Evolutionary conservation across 2,329 filamentous ascomycete genomes (phyloP).

Genomic region (Colletotrichum tamarilloi): DNA sequence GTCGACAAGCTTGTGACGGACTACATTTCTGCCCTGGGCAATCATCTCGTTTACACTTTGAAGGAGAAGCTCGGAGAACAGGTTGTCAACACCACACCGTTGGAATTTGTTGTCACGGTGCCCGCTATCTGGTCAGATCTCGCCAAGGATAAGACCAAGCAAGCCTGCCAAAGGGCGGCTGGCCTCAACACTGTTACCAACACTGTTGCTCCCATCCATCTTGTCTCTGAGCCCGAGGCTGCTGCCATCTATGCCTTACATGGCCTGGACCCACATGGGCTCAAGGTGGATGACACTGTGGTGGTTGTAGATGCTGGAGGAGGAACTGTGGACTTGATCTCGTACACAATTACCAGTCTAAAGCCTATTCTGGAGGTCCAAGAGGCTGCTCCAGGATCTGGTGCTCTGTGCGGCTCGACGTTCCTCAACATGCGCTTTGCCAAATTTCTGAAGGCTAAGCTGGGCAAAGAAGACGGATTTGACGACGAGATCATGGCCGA

Average conservation of each 20-base stretch:
- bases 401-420: slow-evolving; percentile 61
- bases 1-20: slow-evolving; percentile 57
- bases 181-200: slow-evolving; percentile 44
- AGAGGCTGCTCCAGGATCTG: slow-evolving; percentile 61
- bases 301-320: slow-evolving; percentile 66
- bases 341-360: slow-evolving; percentile 58
- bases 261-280: slow-evolving; percentile 51
- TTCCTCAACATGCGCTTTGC: slow-evolving; percentile 61
- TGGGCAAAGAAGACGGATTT: slow-evolving; percentile 56
- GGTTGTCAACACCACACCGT: slow-evolving; percentile 54
- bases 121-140: slow-evolving; percentile 69
- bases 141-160: slow-evolving; percentile 61
- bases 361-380: slow-evolving; percentile 58
- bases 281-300: slow-evolving; percentile 59
- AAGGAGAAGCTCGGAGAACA: slow-evolving; percentile 53
- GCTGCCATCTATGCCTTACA: slow-evolving; percentile 62
- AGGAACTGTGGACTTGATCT: slow-evolving; percentile 65
- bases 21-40: slow-evolving; percentile 60
- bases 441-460: slow-evolving; percentile 54
- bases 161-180: slow-evolving; percentile 53
- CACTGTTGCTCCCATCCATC: slow-evolving; percentile 49
- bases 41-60: slow-evolving; percentile 59
- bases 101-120: slow-evolving; percentile 67
- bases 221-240: slow-evolving; percentile 65
- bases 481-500: slow-evolving; percentile 52